Conservation (phyloP, 2,329 filamentous ascomycete species). For the Alternaria atra region DNA sequence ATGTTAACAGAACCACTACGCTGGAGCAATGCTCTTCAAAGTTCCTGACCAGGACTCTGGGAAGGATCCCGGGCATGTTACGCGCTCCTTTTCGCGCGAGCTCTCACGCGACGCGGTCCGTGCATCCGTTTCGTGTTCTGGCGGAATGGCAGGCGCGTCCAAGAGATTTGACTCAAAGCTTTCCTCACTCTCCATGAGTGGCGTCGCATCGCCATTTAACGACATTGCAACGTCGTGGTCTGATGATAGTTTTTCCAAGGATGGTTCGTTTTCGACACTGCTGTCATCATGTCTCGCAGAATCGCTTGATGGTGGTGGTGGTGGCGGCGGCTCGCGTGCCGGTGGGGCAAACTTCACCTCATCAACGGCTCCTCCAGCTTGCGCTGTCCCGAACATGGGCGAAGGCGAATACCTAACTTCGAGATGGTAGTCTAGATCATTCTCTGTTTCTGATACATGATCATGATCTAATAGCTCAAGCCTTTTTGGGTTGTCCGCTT, state of each 20-base stretch:
- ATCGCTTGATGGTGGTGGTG: not conserved
- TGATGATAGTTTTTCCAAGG: not conserved
- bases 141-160: not conserved
- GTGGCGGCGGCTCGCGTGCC: not conserved
- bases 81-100: not conserved
- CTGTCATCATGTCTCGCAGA: not conserved
- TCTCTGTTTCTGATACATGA: not conserved
- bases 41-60: not conserved
- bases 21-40: not conserved
- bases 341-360: slow-evolving; percentile 1
- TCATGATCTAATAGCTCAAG: not conserved
- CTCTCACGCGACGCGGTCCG: not conserved
- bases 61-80: not conserved
- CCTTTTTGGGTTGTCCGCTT: accelerated
- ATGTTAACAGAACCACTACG: not conserved
- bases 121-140: not conserved
- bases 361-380: not conserved
- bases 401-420: too few relatives aligned
- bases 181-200: not conserved
- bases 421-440: accelerated
- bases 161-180: not conserved
- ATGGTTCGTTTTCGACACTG: not conserved
- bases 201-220: not conserved
- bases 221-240: not conserved
- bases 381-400: not conserved